Evolutionary conservation across 2,329 filamentous ascomycete genomes (phyloP).

Genomic region (Fusarium napiforme): DNA sequence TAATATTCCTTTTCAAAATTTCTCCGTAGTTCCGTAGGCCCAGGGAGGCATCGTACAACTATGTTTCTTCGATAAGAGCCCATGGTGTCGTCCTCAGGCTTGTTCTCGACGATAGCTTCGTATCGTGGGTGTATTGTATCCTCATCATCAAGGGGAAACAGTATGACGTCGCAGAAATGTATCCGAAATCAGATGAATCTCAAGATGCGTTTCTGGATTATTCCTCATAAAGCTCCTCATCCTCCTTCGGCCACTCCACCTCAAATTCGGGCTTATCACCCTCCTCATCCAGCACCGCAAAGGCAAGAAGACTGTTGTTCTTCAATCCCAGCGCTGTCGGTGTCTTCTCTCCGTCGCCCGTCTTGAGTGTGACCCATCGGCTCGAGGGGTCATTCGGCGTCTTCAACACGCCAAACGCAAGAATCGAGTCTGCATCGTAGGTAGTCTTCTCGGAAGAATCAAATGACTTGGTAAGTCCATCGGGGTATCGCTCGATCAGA

Average conservation of each 20-base stretch:
- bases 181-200: no score
- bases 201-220: not conserved
- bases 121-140: not conserved
- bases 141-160: not conserved
- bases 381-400: constrained; percentile 56
- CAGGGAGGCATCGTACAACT: not conserved
- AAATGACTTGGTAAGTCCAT: constrained; percentile 58
- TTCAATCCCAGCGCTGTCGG: constrained; percentile 57
- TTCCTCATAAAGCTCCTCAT: constrained; percentile 51
- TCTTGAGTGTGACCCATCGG: constrained; percentile 62
- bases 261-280: constrained; percentile 56
- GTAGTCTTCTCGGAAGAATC: constrained; percentile 49
- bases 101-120: no score
- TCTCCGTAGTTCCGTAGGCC: not conserved
- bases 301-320: constrained; percentile 62
- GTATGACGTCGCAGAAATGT: no score
- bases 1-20: not conserved
- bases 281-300: constrained; percentile 56
- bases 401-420: constrained; percentile 61
- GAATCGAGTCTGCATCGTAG: constrained; percentile 54
- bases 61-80: not conserved
- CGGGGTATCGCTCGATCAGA: constrained; percentile 67
- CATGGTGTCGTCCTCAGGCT: not conserved
- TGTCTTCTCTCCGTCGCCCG: constrained; percentile 51
- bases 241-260: constrained; percentile 59